Base-by-base conservation (phyloP, 305 asterid species). In the Ilex paraguariensis region DNA sequence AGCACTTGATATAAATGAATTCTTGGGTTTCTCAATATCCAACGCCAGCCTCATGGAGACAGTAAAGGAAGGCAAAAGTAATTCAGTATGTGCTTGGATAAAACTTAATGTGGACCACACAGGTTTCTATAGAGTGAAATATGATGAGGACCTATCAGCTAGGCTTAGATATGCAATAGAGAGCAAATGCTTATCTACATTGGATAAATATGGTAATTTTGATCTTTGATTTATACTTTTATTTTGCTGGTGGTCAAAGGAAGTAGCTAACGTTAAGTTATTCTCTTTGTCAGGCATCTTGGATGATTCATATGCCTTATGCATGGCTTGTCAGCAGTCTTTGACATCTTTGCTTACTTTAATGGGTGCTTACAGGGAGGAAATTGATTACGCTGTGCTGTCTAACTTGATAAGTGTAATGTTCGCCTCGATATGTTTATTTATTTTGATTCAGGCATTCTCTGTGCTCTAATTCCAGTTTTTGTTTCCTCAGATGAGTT, bases 291-390 rank as follows among this genome's bases (percentile, higher is more conserved):
- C 91, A 93, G 99, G 99, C 73, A 85, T 90, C 72, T 72, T 87
- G 86, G 99, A 90, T 13, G 96, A 93, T 72, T 87, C 87, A 44
- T 86, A 68, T 68, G 90, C 97, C 36, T 76, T 93, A 80, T 87
- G 95, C 51, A 79, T 83, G 89, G 95, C 95, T 68, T 84, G 99
- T 68, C 92, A 87, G 69, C 92, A 84, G 75, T 74, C 97, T 62
- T 60, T 86, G 78, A 70, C 88, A 58, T 90, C 97, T 66, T 82
- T 93, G 75, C 96, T 93, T 70, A 76, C 89, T 53, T 74, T 93
- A 90, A 86, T 93, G 95, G 66, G 87, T 68, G 90, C 99, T 75
- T 93, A 71, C 74, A 84, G 84, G 67, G 95, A 93, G 73, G 99
- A 93, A 79, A 81, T 52, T 53, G 90, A 90, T 62, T 87, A 93